Evolutionary conservation across 164 flowering plant genomes (phyloP), one percentile per base, ranked within the genome.

Genomic region (Warburgia ugandensis): DNA sequence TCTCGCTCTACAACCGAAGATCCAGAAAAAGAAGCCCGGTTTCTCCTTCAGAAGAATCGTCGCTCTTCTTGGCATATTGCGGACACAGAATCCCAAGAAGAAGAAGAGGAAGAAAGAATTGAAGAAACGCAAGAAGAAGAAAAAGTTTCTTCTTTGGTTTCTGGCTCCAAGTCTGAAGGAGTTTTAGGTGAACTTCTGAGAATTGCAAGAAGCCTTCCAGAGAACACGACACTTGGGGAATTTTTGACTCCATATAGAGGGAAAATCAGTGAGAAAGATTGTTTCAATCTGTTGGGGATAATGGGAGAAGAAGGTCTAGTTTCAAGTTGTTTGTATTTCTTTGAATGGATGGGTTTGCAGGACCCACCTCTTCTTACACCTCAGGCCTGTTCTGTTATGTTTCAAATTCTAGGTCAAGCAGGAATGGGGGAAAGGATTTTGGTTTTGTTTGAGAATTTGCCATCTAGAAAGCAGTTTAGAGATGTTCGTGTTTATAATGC

Each of bases 331-430:
- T 72, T 84, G 77, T 77, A 84, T 61, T 83, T 91, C 37, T 81
- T 60, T 51, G 96, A 91, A 60, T 91, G 97, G 96, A 84, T 91
- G 96, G 54, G 89, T 9, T 47, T 68, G 71, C 87, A 83, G 60
- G 91, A 86, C 50, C 82, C 81, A 2, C 63, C 77, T 2, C 69
- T 86, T 19, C 75, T 83, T 9, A 51, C 81, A 0, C 75, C 94
- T 22, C 65, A 78, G 43, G 83, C 96, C 0, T 91, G 67, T 64
- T 63, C 80, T 0, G 65, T 77, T 55, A 50, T 91, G 71, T 86
- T 83, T 68, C 77, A 80, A 1, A 16, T 70, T 9, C 50, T 91
- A 63, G 96, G 95, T 25, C 70, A 59, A 52, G 83, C 80, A 0
- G 70, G 76, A 6, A 62, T 76, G 83, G 88, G 83, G 2, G 84